These are phyloP conservation scores for Delonix regia DNA, from an alignment of 306 rosid species.

Conservation along the genomic window DNA sequence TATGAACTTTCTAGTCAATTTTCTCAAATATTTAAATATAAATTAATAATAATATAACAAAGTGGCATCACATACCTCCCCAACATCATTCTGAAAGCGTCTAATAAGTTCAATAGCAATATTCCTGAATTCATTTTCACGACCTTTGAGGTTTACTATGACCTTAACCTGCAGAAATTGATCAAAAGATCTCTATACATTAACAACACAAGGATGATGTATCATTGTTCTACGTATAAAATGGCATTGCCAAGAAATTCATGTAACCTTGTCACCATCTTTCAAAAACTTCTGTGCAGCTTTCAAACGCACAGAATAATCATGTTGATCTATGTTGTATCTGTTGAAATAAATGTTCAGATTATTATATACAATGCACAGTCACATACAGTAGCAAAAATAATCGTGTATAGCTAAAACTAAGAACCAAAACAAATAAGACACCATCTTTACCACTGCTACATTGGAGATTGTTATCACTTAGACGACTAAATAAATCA, in stretches of 20 bases:
- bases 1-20: neutral
- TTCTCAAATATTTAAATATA: neutral
- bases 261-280: conserved; percentile 92
- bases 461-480: conserved; percentile 23
- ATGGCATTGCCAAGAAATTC: conserved; percentile 12
- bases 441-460: conserved; percentile 22
- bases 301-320: conserved; percentile 94
- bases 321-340: conserved; percentile 96
- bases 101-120: conserved; percentile 83
- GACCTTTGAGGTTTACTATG: conserved; percentile 94
- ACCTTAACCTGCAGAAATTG: conserved; percentile 77
- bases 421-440: conserved; percentile 13
- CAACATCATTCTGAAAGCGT: conserved; percentile 88
- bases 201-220: conserved; percentile 2
- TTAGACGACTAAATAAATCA: neutral
- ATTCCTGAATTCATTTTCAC: conserved; percentile 94
- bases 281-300: conserved; percentile 91
- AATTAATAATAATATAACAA: conserved; percentile 12
- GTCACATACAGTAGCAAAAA: conserved; percentile 12
- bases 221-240: neutral
- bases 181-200: conserved; percentile 35
- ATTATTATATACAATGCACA: conserved; percentile 15
- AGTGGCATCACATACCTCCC: conserved; percentile 70
- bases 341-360: conserved; percentile 48
- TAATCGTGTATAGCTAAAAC: conserved; percentile 18